phyloP scores from a whole-genome alignment of 2,329 filamentous ascomycete genomes.

The Hypocrella siamensis region DNA sequence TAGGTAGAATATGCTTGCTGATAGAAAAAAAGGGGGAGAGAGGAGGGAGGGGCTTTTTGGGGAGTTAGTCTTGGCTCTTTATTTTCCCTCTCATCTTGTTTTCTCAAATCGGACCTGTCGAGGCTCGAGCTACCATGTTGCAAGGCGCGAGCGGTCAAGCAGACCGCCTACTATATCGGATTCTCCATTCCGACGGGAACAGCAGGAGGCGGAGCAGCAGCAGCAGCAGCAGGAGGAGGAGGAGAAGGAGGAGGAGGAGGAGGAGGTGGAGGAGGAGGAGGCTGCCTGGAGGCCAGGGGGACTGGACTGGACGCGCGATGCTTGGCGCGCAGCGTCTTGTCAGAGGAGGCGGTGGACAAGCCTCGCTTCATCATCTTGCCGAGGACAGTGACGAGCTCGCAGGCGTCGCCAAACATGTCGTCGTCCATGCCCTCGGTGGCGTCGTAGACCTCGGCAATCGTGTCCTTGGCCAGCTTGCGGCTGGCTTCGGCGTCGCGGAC shows the following conservation, averaged over 20 bases:
- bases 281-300: too few relatives aligned
- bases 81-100: too few relatives aligned
- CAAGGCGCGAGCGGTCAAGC: too few relatives aligned
- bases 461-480: conserved; percentile 60
- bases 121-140: neutral
- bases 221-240: conserved; percentile 10
- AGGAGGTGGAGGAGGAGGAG: too few relatives aligned
- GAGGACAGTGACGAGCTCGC: conserved; percentile 70
- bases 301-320: conserved; percentile 8
- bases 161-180: conserved; percentile 18
- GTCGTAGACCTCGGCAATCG: conserved; percentile 82
- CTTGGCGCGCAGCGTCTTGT: conserved; percentile 14
- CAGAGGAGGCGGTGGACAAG: conserved; percentile 24
- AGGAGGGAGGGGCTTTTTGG: too few relatives aligned
- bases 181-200: conserved; percentile 26
- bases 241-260: conserved; percentile 9
- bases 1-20: too few relatives aligned
- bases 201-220: conserved; percentile 7
- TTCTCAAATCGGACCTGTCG: neutral
- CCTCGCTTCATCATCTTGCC: conserved; percentile 81
- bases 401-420: conserved; percentile 85
- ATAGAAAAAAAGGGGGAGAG: too few relatives aligned
- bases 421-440: conserved; percentile 88
- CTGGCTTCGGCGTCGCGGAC: conserved; percentile 66
- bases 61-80: too few relatives aligned